phyloP scores from a whole-genome alignment of 257 asterid species.

The Paulownia fortunei region DNA sequence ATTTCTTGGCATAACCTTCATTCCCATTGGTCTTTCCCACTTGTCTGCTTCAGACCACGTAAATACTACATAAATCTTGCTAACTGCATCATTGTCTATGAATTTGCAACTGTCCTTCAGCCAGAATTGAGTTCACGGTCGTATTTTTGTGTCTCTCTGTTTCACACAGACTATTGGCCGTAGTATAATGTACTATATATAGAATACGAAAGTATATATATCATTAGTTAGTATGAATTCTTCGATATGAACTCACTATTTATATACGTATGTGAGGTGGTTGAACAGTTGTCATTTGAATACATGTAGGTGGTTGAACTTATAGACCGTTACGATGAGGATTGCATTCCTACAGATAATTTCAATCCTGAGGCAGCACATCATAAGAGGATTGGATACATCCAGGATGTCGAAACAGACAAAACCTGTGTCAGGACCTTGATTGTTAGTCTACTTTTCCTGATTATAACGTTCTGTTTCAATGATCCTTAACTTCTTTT shows the following conservation, averaged over 20 bases:
- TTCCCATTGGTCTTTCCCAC: slow-evolving; percentile 83
- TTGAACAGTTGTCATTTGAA: neutral
- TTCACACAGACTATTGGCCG: neutral
- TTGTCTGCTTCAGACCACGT: slow-evolving; percentile 76
- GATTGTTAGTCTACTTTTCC: slow-evolving; percentile 47
- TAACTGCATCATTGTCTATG: neutral
- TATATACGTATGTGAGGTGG: neutral
- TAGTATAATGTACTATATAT: neutral
- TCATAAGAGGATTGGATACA: slow-evolving; percentile 51
- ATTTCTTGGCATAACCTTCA: slow-evolving; percentile 66
- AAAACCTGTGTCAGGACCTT: slow-evolving; percentile 63
- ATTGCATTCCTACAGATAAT: slow-evolving; percentile 54
- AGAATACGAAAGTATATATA: neutral
- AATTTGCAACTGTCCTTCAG: too few relatives aligned
- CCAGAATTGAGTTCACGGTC: too few relatives aligned
- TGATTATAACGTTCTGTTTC: neutral
- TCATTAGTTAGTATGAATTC: neutral
- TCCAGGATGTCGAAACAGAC: slow-evolving; percentile 49
- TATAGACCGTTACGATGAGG: slow-evolving; percentile 71
- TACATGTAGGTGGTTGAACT: slow-evolving; percentile 77
- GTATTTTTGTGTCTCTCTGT: neutral
- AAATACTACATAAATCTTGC: neutral
- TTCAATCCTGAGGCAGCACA: slow-evolving; percentile 36
- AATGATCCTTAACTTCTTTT: neutral
- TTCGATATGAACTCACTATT: neutral